These are phyloP conservation scores for Lecanicillium sp. DNA, from an alignment of 2,329 filamentous ascomycete species.

Conservation along the genomic window DNA sequence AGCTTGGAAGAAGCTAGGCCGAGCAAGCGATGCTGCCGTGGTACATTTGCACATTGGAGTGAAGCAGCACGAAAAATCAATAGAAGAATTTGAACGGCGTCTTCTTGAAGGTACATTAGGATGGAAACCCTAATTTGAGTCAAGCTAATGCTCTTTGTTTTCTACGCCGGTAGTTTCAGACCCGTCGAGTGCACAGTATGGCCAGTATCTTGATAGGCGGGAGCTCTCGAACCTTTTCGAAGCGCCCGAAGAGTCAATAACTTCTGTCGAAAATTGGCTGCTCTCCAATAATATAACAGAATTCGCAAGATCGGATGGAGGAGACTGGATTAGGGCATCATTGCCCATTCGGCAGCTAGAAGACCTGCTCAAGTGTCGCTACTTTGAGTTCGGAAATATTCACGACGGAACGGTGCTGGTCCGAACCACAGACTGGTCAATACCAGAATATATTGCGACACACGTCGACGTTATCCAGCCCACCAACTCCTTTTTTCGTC, in stretches of 20 bases:
- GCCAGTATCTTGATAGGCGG: not conserved
- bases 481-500: conserved; percentile 6
- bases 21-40: not conserved
- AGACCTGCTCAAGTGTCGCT: conserved; percentile 4
- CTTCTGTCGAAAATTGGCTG: not conserved
- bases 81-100: not conserved
- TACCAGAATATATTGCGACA: not conserved
- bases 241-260: not conserved
- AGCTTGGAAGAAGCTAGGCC: not conserved
- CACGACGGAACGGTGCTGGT: not conserved
- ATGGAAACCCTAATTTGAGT: too few relatives aligned
- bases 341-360: conserved; percentile 1
- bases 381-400: conserved; percentile 10
- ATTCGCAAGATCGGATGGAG: not conserved
- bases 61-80: not conserved
- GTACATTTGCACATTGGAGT: conserved; percentile 9
- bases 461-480: conserved; percentile 9
- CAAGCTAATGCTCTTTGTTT: too few relatives aligned
- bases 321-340: conserved; percentile 5
- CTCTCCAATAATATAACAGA: not conserved
- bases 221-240: not conserved
- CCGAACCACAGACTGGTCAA: conserved; percentile 7
- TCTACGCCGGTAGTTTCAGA: not conserved
- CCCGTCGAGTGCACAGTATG: conserved; percentile 1
- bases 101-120: conserved; percentile 5